phyloP scores from a whole-genome alignment of 306 rosid species.

The Cicer yamashitae region DNA sequence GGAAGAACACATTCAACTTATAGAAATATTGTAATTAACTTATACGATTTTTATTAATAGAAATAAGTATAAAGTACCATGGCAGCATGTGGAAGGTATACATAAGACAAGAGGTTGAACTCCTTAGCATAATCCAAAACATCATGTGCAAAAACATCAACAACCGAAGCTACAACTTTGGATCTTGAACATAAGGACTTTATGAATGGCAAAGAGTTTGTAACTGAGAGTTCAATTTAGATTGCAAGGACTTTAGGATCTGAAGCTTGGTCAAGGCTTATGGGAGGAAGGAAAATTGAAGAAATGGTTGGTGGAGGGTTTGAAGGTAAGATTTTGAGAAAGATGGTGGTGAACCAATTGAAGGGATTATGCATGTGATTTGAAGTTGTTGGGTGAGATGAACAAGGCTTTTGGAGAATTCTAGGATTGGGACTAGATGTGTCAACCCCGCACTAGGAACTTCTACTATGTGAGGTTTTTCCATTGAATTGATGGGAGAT shows the following conservation, averaged over 20 bases:
- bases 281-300: conserved; percentile 23
- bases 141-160: background rate
- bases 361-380: background rate
- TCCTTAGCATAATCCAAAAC: conserved; percentile 42
- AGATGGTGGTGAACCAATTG: conserved; percentile 27
- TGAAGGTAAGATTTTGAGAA: conserved; percentile 40
- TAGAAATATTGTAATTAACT: no score
- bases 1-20: no score
- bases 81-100: conserved; percentile 48
- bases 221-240: conserved; percentile 39
- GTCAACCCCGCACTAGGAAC: conserved; percentile 45
- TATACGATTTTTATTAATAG: no score
- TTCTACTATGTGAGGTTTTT: conserved; percentile 42
- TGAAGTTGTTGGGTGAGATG: conserved; percentile 38
- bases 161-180: conserved; percentile 42
- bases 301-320: conserved; percentile 42
- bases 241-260: background rate
- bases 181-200: conserved; percentile 30
- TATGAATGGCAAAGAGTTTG: conserved; percentile 27
- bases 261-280: background rate
- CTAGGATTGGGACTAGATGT: conserved; percentile 42
- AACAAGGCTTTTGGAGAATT: conserved; percentile 41
- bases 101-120: conserved; percentile 39
- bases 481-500: conserved; percentile 2
- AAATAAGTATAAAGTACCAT: conserved; percentile 39